A percentile compares a stretch with the other conserved stretches of the same genome.
These are phyloP conservation scores for Beauveria rudraprayagi DNA, from an alignment of 2,329 filamentous ascomycete species.

Conservation along the genomic window DNA sequence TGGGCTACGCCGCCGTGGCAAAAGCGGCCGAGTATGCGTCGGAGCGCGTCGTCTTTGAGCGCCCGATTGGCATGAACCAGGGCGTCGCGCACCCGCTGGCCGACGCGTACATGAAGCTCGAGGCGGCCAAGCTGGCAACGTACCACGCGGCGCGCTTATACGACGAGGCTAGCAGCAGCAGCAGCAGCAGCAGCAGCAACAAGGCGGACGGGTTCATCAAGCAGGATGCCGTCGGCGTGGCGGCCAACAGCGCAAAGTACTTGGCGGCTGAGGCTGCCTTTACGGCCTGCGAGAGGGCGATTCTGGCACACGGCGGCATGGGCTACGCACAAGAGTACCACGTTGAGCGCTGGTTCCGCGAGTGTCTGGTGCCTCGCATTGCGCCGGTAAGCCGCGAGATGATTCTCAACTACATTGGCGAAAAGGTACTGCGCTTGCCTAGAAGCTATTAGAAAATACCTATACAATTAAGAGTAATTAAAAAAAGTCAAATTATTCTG, in stretches of 20 bases:
- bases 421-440: constrained; percentile 59
- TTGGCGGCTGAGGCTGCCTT: constrained; percentile 59
- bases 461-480: too few species aligned
- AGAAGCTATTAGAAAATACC: constrained; percentile 48
- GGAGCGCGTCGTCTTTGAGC: constrained; percentile 57
- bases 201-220: constrained; percentile 40
- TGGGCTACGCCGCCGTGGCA: constrained; percentile 64
- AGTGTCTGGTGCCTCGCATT: constrained; percentile 56
- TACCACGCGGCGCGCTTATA: constrained; percentile 59
- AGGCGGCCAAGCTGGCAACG: constrained; percentile 56
- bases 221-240: constrained; percentile 51
- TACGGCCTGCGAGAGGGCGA: constrained; percentile 51
- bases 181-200: constrained; percentile 14
- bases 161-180: constrained; percentile 35
- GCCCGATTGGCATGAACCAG: constrained; percentile 59
- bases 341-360: constrained; percentile 57
- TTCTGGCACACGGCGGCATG: constrained; percentile 55
- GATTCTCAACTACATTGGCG: constrained; percentile 66
- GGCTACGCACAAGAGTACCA: constrained; percentile 58
- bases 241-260: constrained; percentile 64
- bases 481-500: not conserved
- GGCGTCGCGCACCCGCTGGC: constrained; percentile 58
- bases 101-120: constrained; percentile 56
- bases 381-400: constrained; percentile 62
- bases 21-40: constrained; percentile 58